Evolutionary conservation across 2,329 filamentous ascomycete species (phyloP).

Genomic region (Tolypocladium endophyticum): DNA sequence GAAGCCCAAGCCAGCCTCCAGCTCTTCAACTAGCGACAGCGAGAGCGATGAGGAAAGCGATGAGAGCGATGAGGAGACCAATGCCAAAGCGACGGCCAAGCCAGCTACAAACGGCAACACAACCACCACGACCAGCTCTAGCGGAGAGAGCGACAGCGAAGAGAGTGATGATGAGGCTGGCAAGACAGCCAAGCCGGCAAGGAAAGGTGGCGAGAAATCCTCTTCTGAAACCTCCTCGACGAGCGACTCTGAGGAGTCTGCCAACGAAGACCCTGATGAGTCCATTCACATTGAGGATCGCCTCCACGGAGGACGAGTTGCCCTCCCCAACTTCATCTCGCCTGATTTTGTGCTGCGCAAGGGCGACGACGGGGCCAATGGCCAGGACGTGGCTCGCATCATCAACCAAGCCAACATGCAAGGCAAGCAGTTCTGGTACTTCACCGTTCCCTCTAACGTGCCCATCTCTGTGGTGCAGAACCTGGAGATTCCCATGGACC

Average conservation of each 20-base stretch:
- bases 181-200: not conserved
- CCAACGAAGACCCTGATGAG: constrained; percentile 24
- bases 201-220: not conserved
- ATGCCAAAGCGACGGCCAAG: constrained; percentile 10
- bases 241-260: constrained; percentile 16
- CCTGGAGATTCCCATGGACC: constrained; percentile 49
- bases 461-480: constrained; percentile 58
- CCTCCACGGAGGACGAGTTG: constrained; percentile 19
- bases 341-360: constrained; percentile 46
- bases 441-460: constrained; percentile 60
- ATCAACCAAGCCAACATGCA: constrained; percentile 49
- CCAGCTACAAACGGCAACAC: constrained; percentile 9
- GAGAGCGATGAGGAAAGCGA: constrained; percentile 12
- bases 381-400: constrained; percentile 39
- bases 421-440: constrained; percentile 73
- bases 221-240: constrained; percentile 3
- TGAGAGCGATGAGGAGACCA: constrained; percentile 6
- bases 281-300: constrained; percentile 28
- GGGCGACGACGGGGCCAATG: constrained; percentile 23
- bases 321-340: constrained; percentile 33
- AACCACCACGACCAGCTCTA: constrained; percentile 10
- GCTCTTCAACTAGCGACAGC: constrained; percentile 10
- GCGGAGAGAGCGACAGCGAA: constrained; percentile 5
- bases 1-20: constrained; percentile 8
- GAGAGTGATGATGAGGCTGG: not conserved